Evolutionary conservation across 208 protist genomes (phyloP).

Genomic region (Trypanosoma rangeli): DNA sequence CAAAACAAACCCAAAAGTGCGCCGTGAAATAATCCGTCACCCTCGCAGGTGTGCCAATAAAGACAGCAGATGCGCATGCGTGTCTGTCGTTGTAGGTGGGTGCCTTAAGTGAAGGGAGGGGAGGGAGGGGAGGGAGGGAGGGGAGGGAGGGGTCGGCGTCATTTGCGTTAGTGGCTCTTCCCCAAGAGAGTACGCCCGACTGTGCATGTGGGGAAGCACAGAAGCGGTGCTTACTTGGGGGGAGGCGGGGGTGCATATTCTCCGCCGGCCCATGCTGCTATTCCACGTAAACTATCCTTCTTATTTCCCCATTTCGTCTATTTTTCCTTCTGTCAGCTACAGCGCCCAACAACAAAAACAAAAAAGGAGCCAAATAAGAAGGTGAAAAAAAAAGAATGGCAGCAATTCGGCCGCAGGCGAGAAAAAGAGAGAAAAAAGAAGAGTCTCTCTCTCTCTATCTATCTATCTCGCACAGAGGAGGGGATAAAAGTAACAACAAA

Average conservation of each 20-base stretch:
- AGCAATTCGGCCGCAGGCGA: not conserved
- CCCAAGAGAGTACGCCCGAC: conserved; percentile 24
- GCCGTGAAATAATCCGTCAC: too few species aligned
- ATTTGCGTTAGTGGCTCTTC: conserved; percentile 9
- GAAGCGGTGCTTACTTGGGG: conserved; percentile 14
- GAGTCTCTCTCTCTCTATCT: not conserved
- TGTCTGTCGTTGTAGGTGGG: not conserved
- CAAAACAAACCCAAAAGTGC: too few species aligned
- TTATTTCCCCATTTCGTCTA: not conserved
- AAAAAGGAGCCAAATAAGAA: not conserved
- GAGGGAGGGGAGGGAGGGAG: not conserved
- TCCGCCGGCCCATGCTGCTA: not conserved
- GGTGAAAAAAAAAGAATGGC: not conserved
- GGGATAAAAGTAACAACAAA: not conserved
- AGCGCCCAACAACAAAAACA: conserved; percentile 7
- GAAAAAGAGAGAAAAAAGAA: not conserved
- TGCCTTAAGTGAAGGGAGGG: not conserved
- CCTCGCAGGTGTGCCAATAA: not conserved
- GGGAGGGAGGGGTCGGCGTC: not conserved
- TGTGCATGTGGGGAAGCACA: conserved; percentile 11
- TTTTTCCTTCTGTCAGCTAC: not conserved
- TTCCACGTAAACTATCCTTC: not conserved
- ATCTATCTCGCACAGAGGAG: not conserved
- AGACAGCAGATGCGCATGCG: not conserved
- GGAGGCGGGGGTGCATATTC: not conserved